phyloP scores from a whole-genome alignment of 805 yeast genomes.

The Wickerhamomyces strasburgensis region DNA sequence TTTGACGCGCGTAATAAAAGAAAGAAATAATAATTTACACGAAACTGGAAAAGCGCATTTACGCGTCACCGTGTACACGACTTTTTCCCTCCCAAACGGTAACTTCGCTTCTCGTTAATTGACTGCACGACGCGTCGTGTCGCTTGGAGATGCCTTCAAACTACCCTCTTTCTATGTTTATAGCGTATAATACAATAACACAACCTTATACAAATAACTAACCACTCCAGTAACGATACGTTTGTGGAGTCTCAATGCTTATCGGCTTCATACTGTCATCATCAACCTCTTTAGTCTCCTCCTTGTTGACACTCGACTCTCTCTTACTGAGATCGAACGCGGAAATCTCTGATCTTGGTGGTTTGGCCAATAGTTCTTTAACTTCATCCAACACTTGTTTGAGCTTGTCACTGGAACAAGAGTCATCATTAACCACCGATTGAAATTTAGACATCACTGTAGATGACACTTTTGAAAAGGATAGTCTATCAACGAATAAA shows the following conservation, averaged over 20 bases:
- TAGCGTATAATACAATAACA: not conserved
- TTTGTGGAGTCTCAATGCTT: conserved; percentile 56
- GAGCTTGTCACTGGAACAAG: conserved; percentile 5
- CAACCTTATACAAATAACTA: conserved; percentile 1
- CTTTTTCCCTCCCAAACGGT: too few species aligned
- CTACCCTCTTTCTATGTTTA: conserved; percentile 1
- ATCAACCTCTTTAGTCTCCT: conserved; percentile 20
- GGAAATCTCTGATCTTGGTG: conserved; percentile 26
- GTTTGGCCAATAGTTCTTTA: conserved; percentile 24
- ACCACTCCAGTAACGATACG: conserved; percentile 65
- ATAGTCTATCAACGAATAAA: conserved; percentile 56
- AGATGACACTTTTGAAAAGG: conserved; percentile 57
- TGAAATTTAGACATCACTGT: conserved; percentile 43
- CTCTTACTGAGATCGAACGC: conserved; percentile 24
- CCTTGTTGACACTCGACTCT: conserved; percentile 13
- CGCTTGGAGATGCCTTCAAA: not conserved
- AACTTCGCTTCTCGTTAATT: too few species aligned
- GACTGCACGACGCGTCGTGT: conserved; percentile 5
- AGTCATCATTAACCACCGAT: conserved; percentile 30
- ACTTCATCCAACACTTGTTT: conserved; percentile 20
- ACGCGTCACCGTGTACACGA: too few species aligned
- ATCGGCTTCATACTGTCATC: conserved; percentile 46
- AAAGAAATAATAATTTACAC: too few species aligned
- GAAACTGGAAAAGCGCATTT: too few species aligned
- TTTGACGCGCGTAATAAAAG: too few species aligned